Evolutionary conservation across 768 basidiomycete genomes (phyloP).

Genomic region (Naganishia vishniacii): DNA sequence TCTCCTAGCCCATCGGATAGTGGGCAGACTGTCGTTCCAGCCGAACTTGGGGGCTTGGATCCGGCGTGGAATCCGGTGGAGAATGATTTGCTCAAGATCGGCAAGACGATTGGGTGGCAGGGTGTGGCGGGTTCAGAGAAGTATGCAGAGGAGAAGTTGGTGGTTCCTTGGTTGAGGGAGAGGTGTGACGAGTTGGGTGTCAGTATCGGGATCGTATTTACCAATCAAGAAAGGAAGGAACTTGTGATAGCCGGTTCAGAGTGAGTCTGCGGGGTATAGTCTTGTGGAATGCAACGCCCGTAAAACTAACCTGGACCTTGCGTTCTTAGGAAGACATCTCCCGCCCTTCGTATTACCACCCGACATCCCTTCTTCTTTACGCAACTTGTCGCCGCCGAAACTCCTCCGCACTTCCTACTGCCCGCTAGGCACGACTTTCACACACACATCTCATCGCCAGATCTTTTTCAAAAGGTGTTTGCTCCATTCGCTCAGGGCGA

Average conservation of each 20-base stretch:
- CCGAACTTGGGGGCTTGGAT: not conserved
- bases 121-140: constrained; percentile 43
- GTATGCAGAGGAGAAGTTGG: constrained; percentile 36
- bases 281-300: not conserved
- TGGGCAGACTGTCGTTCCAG: not conserved
- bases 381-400: constrained; percentile 31
- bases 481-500: not conserved
- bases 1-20: not conserved
- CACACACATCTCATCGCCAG: constrained; percentile 29
- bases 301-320: constrained; percentile 30
- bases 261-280: constrained; percentile 22
- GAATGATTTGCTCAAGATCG: constrained; percentile 31
- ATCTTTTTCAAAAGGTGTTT: constrained; percentile 31
- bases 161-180: constrained; percentile 31
- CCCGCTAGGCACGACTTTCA: constrained; percentile 33
- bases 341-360: constrained; percentile 53
- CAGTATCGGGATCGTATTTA: constrained; percentile 51
- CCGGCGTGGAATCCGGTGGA: constrained; percentile 39
- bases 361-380: constrained; percentile 39
- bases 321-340: constrained; percentile 52
- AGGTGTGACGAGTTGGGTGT: constrained; percentile 50
- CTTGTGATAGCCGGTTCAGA: constrained; percentile 30
- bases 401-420: constrained; percentile 32
- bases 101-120: constrained; percentile 48
- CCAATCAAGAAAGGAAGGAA: constrained; percentile 35